These are phyloP conservation scores for Narthecium ossifragum DNA, from an alignment of 106 monocot genomes.

Conservation along the genomic window DNA sequence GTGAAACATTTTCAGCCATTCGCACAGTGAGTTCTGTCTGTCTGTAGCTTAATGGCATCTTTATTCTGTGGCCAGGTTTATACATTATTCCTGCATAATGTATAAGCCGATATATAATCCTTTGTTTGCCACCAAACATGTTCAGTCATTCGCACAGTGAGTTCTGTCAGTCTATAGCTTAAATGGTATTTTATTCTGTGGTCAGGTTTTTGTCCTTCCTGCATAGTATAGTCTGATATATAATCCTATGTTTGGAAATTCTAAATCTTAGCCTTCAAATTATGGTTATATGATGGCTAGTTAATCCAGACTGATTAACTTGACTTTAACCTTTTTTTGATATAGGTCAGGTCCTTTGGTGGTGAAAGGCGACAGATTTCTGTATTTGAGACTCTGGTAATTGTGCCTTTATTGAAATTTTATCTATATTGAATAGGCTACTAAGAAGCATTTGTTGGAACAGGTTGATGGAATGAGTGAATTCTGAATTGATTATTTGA, in stretches of 20 bases:
- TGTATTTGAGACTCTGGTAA: conserved; percentile 78
- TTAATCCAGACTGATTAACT: not conserved
- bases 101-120: no score
- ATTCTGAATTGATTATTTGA: no score
- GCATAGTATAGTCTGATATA: no score
- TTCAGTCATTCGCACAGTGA: conserved; percentile 93
- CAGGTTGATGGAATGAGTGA: no score
- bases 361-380: conserved; percentile 94
- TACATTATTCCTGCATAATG: not conserved
- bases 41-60: not conserved
- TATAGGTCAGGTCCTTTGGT: conserved; percentile 88
- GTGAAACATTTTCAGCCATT: conserved; percentile 96
- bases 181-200: not conserved
- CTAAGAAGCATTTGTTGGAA: no score
- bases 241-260: no score
- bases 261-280: not conserved
- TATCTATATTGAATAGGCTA: no score
- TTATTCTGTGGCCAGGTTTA: not conserved
- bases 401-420: no score
- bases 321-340: conserved; percentile 1
- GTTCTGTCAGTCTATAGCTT: conserved; percentile 9
- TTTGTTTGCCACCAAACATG: no score
- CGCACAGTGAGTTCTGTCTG: conserved; percentile 64
- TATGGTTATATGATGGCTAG: not conserved
- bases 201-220: not conserved